A percentile compares a stretch with the other conserved stretches of the same genome.
Evolutionary conservation across 768 basidiomycete species (phyloP).

Genomic region (Termitomyces eurrhizus): DNA sequence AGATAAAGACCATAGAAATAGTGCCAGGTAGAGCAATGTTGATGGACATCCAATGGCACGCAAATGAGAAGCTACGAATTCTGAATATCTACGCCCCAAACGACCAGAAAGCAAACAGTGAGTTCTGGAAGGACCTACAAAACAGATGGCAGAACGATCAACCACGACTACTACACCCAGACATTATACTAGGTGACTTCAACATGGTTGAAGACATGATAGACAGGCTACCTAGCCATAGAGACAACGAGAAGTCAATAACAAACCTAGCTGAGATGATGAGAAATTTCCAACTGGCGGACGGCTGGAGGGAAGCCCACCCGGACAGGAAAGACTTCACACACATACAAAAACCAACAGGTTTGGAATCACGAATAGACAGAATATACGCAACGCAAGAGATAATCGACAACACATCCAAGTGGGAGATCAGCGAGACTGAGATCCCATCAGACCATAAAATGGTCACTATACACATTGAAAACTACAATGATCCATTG

Average conservation of each 20-base stretch:
- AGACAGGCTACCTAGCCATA: neutral
- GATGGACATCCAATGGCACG: neutral
- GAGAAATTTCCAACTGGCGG: neutral
- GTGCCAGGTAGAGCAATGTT: neutral
- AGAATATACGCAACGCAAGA: neutral
- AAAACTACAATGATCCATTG: neutral
- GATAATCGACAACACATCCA: neutral
- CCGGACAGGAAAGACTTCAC: neutral
- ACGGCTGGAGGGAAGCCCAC: constrained; percentile 2
- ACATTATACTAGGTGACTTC: too few species aligned
- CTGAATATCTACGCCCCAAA: neutral
- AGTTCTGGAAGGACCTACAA: neutral
- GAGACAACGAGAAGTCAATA: neutral
- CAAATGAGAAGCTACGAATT: neutral
- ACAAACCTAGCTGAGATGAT: neutral
- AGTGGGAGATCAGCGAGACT: neutral
- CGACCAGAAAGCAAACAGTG: neutral
- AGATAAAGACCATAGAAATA: neutral
- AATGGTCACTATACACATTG: neutral
- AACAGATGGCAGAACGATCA: neutral
- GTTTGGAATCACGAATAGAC: neutral
- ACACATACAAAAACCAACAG: neutral
- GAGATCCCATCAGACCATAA: neutral
- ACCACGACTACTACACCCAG: neutral
- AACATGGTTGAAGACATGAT: too few species aligned